These are phyloP conservation scores for Thymus quinquecostatus DNA, from an alignment of 257 asterid genomes.

Conservation along the genomic window DNA sequence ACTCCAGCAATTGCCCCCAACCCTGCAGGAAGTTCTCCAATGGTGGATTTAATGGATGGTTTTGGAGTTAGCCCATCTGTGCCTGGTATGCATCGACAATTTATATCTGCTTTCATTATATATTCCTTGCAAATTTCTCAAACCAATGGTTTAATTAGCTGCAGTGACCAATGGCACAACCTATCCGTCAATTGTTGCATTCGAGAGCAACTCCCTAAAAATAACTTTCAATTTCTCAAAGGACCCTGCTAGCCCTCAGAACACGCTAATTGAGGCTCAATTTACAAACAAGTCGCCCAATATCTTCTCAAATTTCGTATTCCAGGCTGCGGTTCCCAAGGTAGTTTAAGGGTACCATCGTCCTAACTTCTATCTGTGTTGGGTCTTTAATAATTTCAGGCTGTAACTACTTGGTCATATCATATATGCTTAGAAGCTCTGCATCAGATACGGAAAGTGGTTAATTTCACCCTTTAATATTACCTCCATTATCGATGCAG, in stretches of 20 bases:
- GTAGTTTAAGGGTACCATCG: conserved; percentile 38
- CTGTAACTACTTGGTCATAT: neutral
- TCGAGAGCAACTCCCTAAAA: conserved; percentile 75
- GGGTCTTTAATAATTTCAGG: too few relatives aligned
- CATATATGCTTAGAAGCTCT: neutral
- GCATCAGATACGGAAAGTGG: neutral
- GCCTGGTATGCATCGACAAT: conserved; percentile 45
- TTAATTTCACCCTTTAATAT: neutral
- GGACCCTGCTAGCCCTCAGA: conserved; percentile 69
- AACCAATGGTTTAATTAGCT: conserved; percentile 24
- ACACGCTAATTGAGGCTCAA: conserved; percentile 66
- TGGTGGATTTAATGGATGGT: conserved; percentile 78
- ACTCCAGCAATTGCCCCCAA: conserved; percentile 44
- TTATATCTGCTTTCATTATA: conserved; percentile 10
- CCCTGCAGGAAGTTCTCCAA: conserved; percentile 57
- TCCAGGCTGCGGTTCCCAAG: conserved; percentile 97
- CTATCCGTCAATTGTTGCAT: conserved; percentile 73
- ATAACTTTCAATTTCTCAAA: conserved; percentile 76
- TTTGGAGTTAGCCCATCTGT: conserved; percentile 55
- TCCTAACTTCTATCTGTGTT: too few relatives aligned
- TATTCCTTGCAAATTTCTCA: conserved; percentile 22
- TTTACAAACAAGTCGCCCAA: conserved; percentile 69
- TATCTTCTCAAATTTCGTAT: conserved; percentile 64
- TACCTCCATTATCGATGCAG: conserved; percentile 44
- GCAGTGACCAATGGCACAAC: conserved; percentile 65